A percentile compares a stretch with the other conserved stretches of the same genome.
phyloP scores from a whole-genome alignment of 106 monocot species.

The Iris macrosiphon region DNA sequence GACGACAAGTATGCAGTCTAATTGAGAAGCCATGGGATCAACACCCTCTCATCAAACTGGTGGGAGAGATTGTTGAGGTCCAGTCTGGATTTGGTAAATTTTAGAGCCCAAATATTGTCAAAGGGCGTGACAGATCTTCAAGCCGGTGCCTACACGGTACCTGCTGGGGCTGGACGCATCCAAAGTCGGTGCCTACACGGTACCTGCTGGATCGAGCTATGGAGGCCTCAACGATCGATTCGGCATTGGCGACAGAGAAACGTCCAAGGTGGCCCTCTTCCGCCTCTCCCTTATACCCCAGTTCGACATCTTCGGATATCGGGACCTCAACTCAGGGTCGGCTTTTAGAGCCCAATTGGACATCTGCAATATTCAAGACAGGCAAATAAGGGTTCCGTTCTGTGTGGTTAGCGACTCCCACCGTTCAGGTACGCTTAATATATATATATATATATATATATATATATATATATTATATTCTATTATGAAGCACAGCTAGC shows the following conservation, averaged over 20 bases:
- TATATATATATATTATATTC: too few species aligned
- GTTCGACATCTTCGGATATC: slow-evolving; percentile 35
- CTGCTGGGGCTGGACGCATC: slow-evolving; percentile 25
- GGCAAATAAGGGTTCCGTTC: slow-evolving; percentile 35
- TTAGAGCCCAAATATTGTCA: too few species aligned
- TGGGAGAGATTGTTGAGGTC: too few species aligned
- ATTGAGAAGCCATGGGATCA: too few species aligned
- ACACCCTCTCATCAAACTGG: too few species aligned
- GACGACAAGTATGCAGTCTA: too few species aligned
- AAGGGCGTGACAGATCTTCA: too few species aligned
- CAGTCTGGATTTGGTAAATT: too few species aligned
- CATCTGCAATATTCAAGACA: neutral
- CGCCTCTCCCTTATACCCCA: slow-evolving; percentile 53
- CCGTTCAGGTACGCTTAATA: slow-evolving; percentile 37
- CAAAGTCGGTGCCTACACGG: slow-evolving; percentile 32
- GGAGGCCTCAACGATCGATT: slow-evolving; percentile 83
- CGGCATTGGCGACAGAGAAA: slow-evolving; percentile 46
- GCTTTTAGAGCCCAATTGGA: slow-evolving; percentile 67
- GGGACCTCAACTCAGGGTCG: slow-evolving; percentile 58
- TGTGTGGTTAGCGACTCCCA: slow-evolving; percentile 70
- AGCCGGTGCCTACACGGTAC: slow-evolving; percentile 35
- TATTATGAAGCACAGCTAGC: too few species aligned
- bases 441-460: too few species aligned
- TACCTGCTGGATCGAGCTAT: slow-evolving; percentile 57
- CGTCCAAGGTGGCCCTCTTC: slow-evolving; percentile 44